Conservation (phyloP, 768 basidiomycete species). For the Calocera viscosa region DNA sequence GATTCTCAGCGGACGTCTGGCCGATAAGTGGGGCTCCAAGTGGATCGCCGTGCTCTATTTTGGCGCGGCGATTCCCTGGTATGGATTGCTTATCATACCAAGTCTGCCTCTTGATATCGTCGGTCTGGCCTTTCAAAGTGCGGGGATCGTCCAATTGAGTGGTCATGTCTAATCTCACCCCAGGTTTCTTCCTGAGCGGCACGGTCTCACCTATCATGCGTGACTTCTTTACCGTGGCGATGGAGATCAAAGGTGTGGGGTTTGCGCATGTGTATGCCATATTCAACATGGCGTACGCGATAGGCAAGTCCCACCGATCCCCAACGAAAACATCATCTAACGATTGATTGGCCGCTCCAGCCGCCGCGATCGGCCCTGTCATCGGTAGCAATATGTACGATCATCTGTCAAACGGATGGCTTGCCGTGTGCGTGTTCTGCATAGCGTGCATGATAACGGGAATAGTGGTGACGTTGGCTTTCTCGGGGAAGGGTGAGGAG, state of each 20-base stretch:
- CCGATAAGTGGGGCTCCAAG: constrained; percentile 46
- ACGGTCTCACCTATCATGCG: constrained; percentile 49
- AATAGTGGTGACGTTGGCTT: not conserved
- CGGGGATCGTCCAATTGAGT: constrained; percentile 16
- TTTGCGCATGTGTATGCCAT: constrained; percentile 66
- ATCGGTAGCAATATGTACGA: constrained; percentile 31
- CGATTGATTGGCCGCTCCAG: not conserved
- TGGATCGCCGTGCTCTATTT: constrained; percentile 41
- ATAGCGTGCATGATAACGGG: not conserved
- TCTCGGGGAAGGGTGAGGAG: not conserved
- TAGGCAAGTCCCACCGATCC: constrained; percentile 30
- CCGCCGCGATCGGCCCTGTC: constrained; percentile 7
- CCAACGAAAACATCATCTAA: not conserved
- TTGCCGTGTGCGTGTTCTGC: constrained; percentile 33
- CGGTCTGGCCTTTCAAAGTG: constrained; percentile 44
- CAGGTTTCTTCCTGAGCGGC: constrained; percentile 52
- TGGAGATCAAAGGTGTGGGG: constrained; percentile 48
- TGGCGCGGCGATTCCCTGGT: constrained; percentile 50
- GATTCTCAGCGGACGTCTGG: constrained; percentile 42
- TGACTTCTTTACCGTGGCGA: constrained; percentile 52
- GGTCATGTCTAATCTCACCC: not conserved
- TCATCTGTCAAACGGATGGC: constrained; percentile 45
- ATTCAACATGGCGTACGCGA: constrained; percentile 58
- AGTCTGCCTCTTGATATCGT: constrained; percentile 40
- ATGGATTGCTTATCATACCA: constrained; percentile 39